A percentile compares a stretch with the other conserved stretches of the same genome.
Evolutionary conservation across 768 basidiomycete species (phyloP).

Genomic region (Crucibulum laeve): DNA sequence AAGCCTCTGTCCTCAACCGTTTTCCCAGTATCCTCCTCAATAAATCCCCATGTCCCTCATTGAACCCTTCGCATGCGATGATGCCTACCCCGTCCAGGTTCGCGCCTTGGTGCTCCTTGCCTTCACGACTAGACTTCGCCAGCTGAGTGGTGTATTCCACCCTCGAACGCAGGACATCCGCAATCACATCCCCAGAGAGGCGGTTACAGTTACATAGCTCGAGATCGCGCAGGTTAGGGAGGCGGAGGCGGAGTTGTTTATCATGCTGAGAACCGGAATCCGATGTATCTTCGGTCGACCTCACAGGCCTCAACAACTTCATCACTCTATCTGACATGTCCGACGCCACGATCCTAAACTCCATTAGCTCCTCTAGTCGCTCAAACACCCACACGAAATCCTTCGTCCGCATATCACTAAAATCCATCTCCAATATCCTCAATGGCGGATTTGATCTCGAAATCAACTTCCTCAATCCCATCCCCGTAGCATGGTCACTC

Average conservation of each 20-base stretch:
- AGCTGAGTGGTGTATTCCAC: slow-evolving; percentile 36
- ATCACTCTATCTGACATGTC: slow-evolving; percentile 80
- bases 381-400: slow-evolving; percentile 72
- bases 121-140: no score
- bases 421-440: slow-evolving; percentile 69
- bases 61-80: slow-evolving; percentile 32
- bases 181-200: slow-evolving; percentile 54
- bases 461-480: slow-evolving; percentile 70
- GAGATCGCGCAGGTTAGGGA: slow-evolving; percentile 51
- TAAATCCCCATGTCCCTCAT: slow-evolving; percentile 19
- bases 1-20: slow-evolving; percentile 16
- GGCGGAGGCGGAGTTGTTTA: slow-evolving; percentile 30
- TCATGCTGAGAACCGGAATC: slow-evolving; percentile 5
- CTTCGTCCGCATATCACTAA: slow-evolving; percentile 80
- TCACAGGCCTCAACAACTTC: slow-evolving; percentile 45
- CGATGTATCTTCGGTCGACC: slow-evolving; percentile 4
- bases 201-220: slow-evolving; percentile 60
- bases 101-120: slow-evolving; percentile 18
- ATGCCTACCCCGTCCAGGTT: slow-evolving; percentile 30
- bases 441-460: slow-evolving; percentile 59
- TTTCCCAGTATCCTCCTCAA: slow-evolving; percentile 22
- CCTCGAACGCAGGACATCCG: slow-evolving; percentile 47
- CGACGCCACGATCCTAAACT: slow-evolving; percentile 73
- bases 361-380: slow-evolving; percentile 44
- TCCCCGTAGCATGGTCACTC: slow-evolving; percentile 75